Evolutionary conservation across 129 eudicot species (phyloP).

Genomic region (Scalesia atractyloides): DNA sequence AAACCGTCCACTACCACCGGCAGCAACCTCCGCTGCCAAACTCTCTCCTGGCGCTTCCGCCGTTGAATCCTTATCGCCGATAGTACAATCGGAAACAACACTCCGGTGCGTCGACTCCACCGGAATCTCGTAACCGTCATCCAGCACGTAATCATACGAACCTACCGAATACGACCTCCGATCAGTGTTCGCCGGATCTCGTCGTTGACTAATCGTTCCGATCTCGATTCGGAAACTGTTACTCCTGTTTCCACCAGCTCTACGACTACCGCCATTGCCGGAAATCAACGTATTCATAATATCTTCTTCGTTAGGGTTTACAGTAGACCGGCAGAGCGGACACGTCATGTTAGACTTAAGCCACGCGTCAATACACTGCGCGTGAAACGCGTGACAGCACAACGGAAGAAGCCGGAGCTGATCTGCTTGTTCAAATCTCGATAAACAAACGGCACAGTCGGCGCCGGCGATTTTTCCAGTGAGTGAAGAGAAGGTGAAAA

Average conservation of each 20-base stretch:
- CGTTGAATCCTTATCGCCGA: constrained; percentile 55
- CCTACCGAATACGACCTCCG: constrained; percentile 74
- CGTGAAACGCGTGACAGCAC: constrained; percentile 90
- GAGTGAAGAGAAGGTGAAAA: constrained; percentile 66
- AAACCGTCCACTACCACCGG: constrained; percentile 42
- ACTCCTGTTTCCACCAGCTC: constrained; percentile 10
- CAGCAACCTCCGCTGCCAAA: constrained; percentile 60
- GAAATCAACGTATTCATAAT: constrained; percentile 45
- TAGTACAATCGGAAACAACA: constrained; percentile 39
- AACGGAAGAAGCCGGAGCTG: constrained; percentile 72
- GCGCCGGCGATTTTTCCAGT: constrained; percentile 57
- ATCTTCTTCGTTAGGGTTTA: constrained; percentile 53
- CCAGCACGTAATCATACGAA: constrained; percentile 75
- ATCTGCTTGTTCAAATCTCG: constrained; percentile 65
- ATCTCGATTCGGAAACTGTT: constrained; percentile 71
- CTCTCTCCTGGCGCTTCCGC: constrained; percentile 54
- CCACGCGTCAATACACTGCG: constrained; percentile 77
- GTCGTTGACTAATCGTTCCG: constrained; percentile 65
- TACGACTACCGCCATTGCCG: not conserved
- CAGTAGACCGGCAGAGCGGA: constrained; percentile 80
- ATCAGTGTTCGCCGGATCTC: constrained; percentile 16
- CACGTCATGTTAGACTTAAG: constrained; percentile 62
- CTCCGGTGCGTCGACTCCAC: constrained; percentile 53
- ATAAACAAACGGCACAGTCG: constrained; percentile 78
- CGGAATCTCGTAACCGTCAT: constrained; percentile 65